Conservation (phyloP, 495 filamentous ascomycete genomes). For the Lophiotrema nucula region DNA sequence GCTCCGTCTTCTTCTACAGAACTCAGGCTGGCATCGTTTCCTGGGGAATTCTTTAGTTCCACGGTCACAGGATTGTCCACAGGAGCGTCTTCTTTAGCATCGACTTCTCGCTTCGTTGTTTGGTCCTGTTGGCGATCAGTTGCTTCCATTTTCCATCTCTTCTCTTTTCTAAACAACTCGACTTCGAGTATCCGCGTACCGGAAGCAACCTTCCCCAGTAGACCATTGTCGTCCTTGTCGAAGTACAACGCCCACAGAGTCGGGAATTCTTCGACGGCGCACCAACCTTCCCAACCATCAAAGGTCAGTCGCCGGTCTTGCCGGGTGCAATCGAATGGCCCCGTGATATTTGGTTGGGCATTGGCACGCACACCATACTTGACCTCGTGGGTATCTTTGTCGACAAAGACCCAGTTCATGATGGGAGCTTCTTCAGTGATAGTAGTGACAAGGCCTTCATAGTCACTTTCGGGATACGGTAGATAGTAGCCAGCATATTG, state of each 20-base stretch:
- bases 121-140: constrained; percentile 25
- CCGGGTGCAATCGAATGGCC: constrained; percentile 39
- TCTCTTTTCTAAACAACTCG: constrained; percentile 29
- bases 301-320: constrained; percentile 38
- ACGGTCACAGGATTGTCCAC: constrained; percentile 19
- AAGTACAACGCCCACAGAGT: constrained; percentile 35
- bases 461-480: constrained; percentile 32
- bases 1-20: no score
- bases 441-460: constrained; percentile 39
- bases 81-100: constrained; percentile 17
- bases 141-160: constrained; percentile 23
- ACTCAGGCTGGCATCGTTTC: neutral
- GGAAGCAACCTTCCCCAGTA: constrained; percentile 17
- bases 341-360: constrained; percentile 36
- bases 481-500: constrained; percentile 38
- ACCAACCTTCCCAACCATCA: constrained; percentile 41
- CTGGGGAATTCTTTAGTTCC: neutral
- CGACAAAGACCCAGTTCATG: constrained; percentile 41
- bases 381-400: constrained; percentile 36
- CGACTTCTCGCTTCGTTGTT: constrained; percentile 22
- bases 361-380: constrained; percentile 38
- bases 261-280: constrained; percentile 38
- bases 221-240: constrained; percentile 34
- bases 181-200: constrained; percentile 26
- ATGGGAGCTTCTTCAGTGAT: constrained; percentile 38